Percentiles rank a stretch among this genome's conserved stretches.
Conservation (phyloP, 2,329 filamentous ascomycete genomes). For the Neofusicoccum sp. region DNA sequence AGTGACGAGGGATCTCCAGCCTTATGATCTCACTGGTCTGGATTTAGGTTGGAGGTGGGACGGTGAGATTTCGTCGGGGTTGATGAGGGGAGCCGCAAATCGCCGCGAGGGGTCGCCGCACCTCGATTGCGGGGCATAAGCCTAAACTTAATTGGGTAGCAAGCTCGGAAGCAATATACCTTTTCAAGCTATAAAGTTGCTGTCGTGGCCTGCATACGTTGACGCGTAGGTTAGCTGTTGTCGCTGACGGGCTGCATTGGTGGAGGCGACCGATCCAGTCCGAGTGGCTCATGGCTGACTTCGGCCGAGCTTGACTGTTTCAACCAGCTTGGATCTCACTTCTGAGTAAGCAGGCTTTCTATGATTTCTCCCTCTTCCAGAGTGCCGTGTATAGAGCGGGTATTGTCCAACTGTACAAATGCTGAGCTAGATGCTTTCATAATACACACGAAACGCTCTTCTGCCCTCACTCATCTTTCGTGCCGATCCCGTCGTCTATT, state of each 20-base stretch:
- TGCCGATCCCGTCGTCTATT: conserved; percentile 25
- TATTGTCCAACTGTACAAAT: conserved; percentile 10
- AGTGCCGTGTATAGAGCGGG: background rate
- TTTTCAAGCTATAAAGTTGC: background rate
- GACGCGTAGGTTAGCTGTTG: conserved; percentile 3
- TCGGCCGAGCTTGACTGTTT: conserved; percentile 12
- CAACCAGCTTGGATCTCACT: background rate
- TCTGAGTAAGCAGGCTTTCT: background rate
- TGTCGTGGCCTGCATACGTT: conserved; percentile 7
- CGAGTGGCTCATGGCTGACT: conserved; percentile 9
- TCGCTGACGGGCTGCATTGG: conserved; percentile 16
- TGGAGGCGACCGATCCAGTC: background rate
- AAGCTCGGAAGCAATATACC: background rate
- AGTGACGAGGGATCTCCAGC: conserved; percentile 3
- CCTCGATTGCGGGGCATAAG: background rate
- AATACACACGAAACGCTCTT: background rate
- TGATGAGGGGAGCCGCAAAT: conserved; percentile 17
- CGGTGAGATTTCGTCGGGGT: conserved; percentile 12
- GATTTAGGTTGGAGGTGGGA: background rate
- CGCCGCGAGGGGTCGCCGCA: conserved; percentile 4
- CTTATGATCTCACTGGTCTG: conserved; percentile 19
- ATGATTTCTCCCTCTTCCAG: background rate
- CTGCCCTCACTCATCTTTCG: background rate
- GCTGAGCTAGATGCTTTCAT: conserved; percentile 1
- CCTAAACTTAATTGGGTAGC: background rate